These are phyloP conservation scores for Butyriboletus loyo DNA, from an alignment of 768 basidiomycete genomes.

Conservation along the genomic window DNA sequence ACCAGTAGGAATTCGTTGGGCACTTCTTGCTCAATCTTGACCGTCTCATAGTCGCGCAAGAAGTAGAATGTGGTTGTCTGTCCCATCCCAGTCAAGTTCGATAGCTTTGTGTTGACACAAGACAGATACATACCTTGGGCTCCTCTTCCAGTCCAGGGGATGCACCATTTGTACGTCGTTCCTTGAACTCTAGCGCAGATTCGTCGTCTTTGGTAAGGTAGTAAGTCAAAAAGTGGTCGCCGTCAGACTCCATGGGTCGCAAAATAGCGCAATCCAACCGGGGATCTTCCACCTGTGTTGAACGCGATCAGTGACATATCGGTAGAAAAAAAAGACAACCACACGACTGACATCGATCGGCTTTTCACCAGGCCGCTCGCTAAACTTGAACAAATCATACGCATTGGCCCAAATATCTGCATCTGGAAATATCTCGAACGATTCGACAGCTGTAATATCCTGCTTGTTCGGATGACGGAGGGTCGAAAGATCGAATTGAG, in stretches of 20 bases:
- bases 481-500: slow-evolving; percentile 52
- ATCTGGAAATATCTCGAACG: slow-evolving; percentile 82
- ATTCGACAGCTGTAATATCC: slow-evolving; percentile 69
- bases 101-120: background rate
- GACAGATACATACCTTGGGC: slow-evolving; percentile 45
- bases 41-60: slow-evolving; percentile 82
- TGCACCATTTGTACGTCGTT: slow-evolving; percentile 41
- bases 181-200: slow-evolving; percentile 63
- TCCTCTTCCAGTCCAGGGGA: slow-evolving; percentile 50
- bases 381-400: slow-evolving; percentile 84
- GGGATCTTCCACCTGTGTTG: slow-evolving; percentile 64
- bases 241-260: slow-evolving; percentile 84
- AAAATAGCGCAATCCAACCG: slow-evolving; percentile 82
- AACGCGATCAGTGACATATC: background rate
- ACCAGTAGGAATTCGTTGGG: slow-evolving; percentile 81
- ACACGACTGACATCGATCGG: slow-evolving; percentile 53
- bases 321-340: background rate
- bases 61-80: slow-evolving; percentile 73
- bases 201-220: slow-evolving; percentile 79
- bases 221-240: slow-evolving; percentile 84
- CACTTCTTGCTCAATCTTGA: slow-evolving; percentile 84
- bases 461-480: slow-evolving; percentile 81
- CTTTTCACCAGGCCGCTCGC: slow-evolving; percentile 82
- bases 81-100: background rate
- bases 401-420: slow-evolving; percentile 86